Percentiles rank a stretch among this genome's conserved stretches.
Evolutionary conservation across 2,329 filamentous ascomycete species (phyloP).

Genomic region (Colletotrichum filicis): DNA sequence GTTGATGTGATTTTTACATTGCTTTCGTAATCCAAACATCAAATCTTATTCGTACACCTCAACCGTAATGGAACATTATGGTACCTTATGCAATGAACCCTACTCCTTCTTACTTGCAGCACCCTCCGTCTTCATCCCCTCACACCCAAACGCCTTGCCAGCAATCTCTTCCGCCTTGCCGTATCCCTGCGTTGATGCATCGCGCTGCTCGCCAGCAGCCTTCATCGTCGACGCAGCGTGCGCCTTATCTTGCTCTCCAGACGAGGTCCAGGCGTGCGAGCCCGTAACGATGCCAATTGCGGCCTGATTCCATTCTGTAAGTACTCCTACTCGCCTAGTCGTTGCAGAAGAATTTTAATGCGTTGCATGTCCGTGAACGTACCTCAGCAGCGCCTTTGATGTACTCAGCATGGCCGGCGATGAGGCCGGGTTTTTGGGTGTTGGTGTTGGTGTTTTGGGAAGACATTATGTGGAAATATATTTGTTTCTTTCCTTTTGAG

Average conservation of each 20-base stretch:
- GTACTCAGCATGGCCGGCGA: constrained; percentile 74
- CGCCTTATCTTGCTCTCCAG: constrained; percentile 72
- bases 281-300: constrained; percentile 71
- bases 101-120: constrained; percentile 56
- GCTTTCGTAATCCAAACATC: too few species aligned
- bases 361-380: constrained; percentile 32
- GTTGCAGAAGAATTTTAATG: neutral
- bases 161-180: constrained; percentile 74
- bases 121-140: constrained; percentile 76
- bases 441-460: constrained; percentile 40
- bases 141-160: constrained; percentile 72
- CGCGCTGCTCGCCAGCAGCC: constrained; percentile 65
- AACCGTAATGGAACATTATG: fast-evolving
- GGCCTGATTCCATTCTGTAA: constrained; percentile 50
- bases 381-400: constrained; percentile 76
- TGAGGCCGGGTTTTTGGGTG: constrained; percentile 65
- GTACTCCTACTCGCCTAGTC: neutral
- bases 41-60: too few species aligned
- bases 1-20: too few species aligned
- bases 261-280: constrained; percentile 70
- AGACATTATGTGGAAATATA: neutral
- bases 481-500: neutral
- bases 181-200: constrained; percentile 63
- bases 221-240: constrained; percentile 73
- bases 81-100: too few species aligned